Conservation (phyloP, 2,329 filamentous ascomycete genomes). For the Aureobasidium uvarum region DNA sequence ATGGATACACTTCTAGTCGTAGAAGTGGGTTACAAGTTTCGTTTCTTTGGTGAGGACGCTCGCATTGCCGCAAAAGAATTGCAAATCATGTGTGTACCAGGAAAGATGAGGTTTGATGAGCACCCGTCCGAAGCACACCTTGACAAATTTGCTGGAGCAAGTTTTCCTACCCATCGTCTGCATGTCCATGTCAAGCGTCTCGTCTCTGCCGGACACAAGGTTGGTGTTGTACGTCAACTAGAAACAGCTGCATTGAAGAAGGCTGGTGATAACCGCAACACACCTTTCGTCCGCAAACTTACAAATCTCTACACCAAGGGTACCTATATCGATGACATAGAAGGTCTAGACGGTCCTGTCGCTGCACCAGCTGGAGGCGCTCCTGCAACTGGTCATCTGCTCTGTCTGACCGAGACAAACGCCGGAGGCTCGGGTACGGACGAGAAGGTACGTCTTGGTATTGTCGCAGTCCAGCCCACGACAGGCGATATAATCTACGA, state of each 20-base stretch:
- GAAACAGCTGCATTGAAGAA: conserved; percentile 97
- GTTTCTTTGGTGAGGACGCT: conserved; percentile 95
- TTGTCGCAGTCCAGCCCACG: conserved; percentile 90
- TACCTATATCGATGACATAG: conserved; percentile 92
- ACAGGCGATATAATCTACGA: conserved; percentile 97
- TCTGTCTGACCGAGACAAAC: conserved; percentile 85
- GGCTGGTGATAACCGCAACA: conserved; percentile 87
- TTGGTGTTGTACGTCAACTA: conserved; percentile 89
- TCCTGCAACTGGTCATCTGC: conserved; percentile 74
- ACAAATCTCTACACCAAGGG: conserved; percentile 98
- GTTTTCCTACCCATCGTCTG: conserved; percentile 87
- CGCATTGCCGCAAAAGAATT: conserved; percentile 83
- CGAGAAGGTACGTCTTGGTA: conserved; percentile 87
- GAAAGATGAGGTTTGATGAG: conserved; percentile 92
- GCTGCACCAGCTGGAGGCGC: conserved; percentile 58
- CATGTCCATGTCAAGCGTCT: conserved; percentile 93
- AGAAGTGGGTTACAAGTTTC: conserved; percentile 97
- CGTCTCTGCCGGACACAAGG: conserved; percentile 89
- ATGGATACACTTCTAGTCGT: conserved; percentile 87
- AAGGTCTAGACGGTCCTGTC: conserved; percentile 63
- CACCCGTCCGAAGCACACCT: conserved; percentile 90
- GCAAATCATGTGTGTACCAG: conserved; percentile 93
- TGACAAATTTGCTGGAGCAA: conserved; percentile 89
- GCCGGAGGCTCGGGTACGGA: conserved; percentile 80
- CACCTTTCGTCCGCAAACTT: conserved; percentile 86